These are phyloP conservation scores for Yamadazyma triangularis DNA, from an alignment of 1,139 yeast genomes.

Conservation along the genomic window DNA sequence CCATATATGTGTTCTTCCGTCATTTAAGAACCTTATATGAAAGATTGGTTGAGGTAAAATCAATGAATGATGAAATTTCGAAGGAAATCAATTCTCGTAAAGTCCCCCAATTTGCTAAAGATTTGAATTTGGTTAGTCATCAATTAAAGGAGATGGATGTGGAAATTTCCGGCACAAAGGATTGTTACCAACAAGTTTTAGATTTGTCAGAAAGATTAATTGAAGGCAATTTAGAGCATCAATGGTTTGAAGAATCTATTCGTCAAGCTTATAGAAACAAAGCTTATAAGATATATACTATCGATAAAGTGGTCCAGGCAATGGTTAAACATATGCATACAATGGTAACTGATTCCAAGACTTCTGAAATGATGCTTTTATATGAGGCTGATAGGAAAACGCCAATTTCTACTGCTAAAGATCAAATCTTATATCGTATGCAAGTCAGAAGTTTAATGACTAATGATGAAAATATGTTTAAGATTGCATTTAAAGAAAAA, in stretches of 20 bases:
- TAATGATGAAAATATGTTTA: conserved; percentile 87
- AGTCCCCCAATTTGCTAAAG: conserved; percentile 81
- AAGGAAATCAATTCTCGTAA: conserved; percentile 64
- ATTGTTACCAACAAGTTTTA: conserved; percentile 75
- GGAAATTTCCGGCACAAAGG: conserved; percentile 60
- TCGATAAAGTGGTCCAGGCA: conserved; percentile 89
- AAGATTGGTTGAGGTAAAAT: conserved; percentile 74
- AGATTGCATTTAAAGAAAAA: conserved; percentile 64
- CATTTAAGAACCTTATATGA: conserved; percentile 77
- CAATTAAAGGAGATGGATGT: conserved; percentile 81
- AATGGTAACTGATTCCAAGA: conserved; percentile 73
- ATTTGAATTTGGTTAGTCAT: conserved; percentile 75
- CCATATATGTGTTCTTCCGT: conserved; percentile 87
- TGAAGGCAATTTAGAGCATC: conserved; percentile 90
- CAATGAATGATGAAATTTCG: conserved; percentile 61
- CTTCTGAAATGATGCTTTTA: conserved; percentile 73
- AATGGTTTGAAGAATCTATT: conserved; percentile 90
- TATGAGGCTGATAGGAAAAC: conserved; percentile 76
- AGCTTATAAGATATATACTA: conserved; percentile 88
- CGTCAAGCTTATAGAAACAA: conserved; percentile 94
- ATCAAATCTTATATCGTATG: conserved; percentile 87
- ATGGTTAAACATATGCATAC: conserved; percentile 84
- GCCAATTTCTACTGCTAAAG: conserved; percentile 67
- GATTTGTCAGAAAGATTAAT: conserved; percentile 69
- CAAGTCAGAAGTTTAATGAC: conserved; percentile 80